Evolutionary conservation across 1,139 yeast genomes (phyloP), one percentile per base, ranked within the genome.

Genomic region (Kodamaea arcana): DNA sequence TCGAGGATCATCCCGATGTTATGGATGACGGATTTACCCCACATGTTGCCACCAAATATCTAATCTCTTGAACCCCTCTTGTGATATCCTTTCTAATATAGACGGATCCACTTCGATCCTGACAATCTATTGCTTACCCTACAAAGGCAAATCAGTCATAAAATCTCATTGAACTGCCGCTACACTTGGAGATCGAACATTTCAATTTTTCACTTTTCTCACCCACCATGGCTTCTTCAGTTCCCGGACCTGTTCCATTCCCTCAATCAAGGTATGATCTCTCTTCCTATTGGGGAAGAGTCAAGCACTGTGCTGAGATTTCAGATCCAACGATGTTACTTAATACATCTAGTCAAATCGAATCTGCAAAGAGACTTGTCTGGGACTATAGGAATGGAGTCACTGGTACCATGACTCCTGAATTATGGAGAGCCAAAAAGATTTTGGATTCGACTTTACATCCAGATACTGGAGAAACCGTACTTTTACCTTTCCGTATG

Each of bases 381-480:
- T 74, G 85, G 62, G 80, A 80, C 41, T 90, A 80, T 60, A 78
- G 78, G 37, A 79, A 80, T 49, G 95, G 95, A 13, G 72, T 73
- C 17, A 55, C 69, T 30, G 61, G 70, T 1, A 57, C 67, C 27
- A 80, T 88, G 78, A 78, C 83, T 2, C 90, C 94, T 2, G 86
- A 80, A 37, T 70, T 92, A 36, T 92, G 98, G 98, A 68, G 76
- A 36, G 94, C 96, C 10, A 92, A 92, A 62, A 79, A 78, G 58
- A 69, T 84, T 16, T 69, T 90, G 50, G 97, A 88, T 58, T 85
- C 95, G 1, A 79, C 95, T 0, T 75, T 87, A 31, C 97, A 90
- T 56, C 97, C 97, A 28, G 98, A 92, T 56, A 92, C 94, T 3
- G 97, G 97, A 1, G 92, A 86, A 51, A 83, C 94, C 3, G 97